These are phyloP conservation scores for Cordyceps militaris DNA, from an alignment of 2,329 filamentous ascomycete species.

Conservation along the genomic window DNA sequence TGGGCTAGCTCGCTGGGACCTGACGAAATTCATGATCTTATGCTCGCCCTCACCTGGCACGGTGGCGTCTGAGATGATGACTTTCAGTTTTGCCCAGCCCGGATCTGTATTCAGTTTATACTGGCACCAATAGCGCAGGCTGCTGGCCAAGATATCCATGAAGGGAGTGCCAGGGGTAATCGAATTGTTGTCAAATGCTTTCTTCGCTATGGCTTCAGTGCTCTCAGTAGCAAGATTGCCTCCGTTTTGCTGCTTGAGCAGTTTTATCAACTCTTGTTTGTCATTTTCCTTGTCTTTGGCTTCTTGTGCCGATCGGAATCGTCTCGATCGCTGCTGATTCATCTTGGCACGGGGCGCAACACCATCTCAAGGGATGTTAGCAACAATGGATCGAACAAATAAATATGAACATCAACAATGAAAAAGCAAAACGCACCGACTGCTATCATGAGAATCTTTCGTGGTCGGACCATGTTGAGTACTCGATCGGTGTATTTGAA, in stretches of 20 bases:
- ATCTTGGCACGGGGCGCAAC: conserved; percentile 97
- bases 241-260: conserved; percentile 72
- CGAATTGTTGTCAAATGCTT: conserved; percentile 81
- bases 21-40: conserved; percentile 98
- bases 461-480: conserved; percentile 95
- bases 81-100: conserved; percentile 89
- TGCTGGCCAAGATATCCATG: conserved; percentile 90
- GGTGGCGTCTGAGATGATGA: conserved; percentile 97
- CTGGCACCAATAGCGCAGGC: conserved; percentile 90
- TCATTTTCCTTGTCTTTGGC: conserved; percentile 90
- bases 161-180: conserved; percentile 97
- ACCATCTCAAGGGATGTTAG: conserved; percentile 56
- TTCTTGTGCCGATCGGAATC: conserved; percentile 90
- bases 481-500: conserved; percentile 99
- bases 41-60: conserved; percentile 98
- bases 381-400: conserved; percentile 17
- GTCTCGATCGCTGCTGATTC: conserved; percentile 96
- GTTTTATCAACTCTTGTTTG: conserved; percentile 78
- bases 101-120: conserved; percentile 98
- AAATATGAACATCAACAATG: not conserved
- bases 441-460: conserved; percentile 95
- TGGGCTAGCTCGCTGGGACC: conserved; percentile 83
- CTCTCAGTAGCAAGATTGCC: conserved; percentile 55
- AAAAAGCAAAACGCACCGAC: conserved; percentile 56
- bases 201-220: conserved; percentile 61